phyloP scores from a whole-genome alignment of 2,329 filamentous ascomycete species.

The Pseudogymnoascus pannorum region DNA sequence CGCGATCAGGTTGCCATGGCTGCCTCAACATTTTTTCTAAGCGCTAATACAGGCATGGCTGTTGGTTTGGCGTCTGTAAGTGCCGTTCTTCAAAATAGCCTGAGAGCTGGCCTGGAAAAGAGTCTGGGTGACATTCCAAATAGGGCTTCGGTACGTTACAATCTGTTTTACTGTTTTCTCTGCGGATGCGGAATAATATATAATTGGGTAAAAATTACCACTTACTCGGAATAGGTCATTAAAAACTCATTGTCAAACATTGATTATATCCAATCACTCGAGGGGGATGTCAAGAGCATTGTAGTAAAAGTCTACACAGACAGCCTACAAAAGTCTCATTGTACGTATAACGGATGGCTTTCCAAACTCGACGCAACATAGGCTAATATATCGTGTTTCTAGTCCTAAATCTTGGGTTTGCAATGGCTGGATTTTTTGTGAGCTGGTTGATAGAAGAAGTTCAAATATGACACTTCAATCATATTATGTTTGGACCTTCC shows the following conservation, averaged over 20 bases:
- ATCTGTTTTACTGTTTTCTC: not conserved
- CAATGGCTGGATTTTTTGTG: not conserved
- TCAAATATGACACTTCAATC: not conserved
- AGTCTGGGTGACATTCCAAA: not conserved
- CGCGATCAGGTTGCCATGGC: slow-evolving; percentile 42
- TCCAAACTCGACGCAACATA: not conserved
- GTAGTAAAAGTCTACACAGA: not conserved
- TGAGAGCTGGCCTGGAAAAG: slow-evolving; percentile 9
- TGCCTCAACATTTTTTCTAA: slow-evolving; percentile 40
- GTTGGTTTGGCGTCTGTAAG: slow-evolving; percentile 19
- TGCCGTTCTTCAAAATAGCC: slow-evolving; percentile 15
- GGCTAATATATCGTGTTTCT: not conserved
- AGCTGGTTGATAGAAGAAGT: not conserved
- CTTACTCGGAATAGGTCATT: not conserved
- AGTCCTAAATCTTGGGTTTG: not conserved
- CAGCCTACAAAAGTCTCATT: not conserved
- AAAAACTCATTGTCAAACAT: not conserved
- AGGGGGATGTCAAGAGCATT: not conserved
- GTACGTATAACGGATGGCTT: not conserved
- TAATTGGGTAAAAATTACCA: not conserved
- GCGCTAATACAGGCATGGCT: slow-evolving; percentile 21
- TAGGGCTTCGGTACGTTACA: not conserved
- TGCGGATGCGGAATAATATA: not conserved
- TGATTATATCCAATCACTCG: not conserved
- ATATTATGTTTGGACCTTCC: not conserved